Evolutionary conservation across 2,329 filamentous ascomycete species (phyloP), one percentile per base, ranked within the genome.

Genomic region (Aspergillus oerlinghausenensis): DNA sequence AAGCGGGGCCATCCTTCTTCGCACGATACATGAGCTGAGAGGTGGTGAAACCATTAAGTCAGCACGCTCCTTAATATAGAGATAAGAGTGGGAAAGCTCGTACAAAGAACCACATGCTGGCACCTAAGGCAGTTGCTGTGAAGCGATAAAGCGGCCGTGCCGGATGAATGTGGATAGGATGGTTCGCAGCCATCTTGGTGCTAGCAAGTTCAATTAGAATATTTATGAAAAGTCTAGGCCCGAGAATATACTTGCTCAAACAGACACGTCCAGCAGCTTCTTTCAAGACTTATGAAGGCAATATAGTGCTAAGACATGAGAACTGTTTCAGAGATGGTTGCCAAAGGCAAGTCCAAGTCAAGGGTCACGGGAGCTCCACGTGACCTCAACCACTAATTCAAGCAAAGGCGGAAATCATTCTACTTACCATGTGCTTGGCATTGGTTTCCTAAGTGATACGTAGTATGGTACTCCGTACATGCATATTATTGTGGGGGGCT

Each of bases 41-140:
- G 7, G 40, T 35, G 17, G 11, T 38, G 49, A 28, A 54, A 29
- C 35, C 42, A n/a, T 32, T 21, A 52, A n/a, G 54, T 69, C 57
- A 69, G 67, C 48, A 59, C 29, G 49, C 23, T 49, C 50, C 28
- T 40, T 38, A 6, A 38, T 7, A 17, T 35, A 19, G 7, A 42
- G 26, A 45, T 26, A 32, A 19, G 5, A 7, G 26, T n/a, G 21
- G 21, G 25, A 28, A 26, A 25, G 28, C 8, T 54, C 69, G 52
- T 84, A 97, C 92, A 76, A 94, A 99, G 79, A 99, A 97, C 94
- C 94, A 99, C 94, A 97, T 99, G 79, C 89, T 90, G 55, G 94
- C 94, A 66, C 92, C 90, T 61, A 99, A 82, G 60, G 88, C 90
- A 48, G 91, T 97, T 49, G 90, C 93, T 57, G 87, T 84, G 75